Evolutionary conservation across 495 filamentous ascomycete genomes (phyloP), one percentile per base, ranked within the genome.

Genomic region (Hypoxylon intermedium): DNA sequence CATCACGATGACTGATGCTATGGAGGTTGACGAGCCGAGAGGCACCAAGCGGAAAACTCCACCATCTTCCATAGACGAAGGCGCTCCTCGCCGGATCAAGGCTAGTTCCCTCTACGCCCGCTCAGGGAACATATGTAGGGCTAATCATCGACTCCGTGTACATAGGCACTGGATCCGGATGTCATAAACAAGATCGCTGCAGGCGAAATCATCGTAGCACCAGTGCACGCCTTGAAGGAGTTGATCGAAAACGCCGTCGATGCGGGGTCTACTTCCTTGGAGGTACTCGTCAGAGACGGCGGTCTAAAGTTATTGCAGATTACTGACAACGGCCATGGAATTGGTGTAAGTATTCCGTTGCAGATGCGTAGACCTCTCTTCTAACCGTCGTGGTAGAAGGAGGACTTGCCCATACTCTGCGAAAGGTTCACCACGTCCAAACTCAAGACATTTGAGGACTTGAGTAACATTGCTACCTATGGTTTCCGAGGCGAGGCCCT

Each of bases 161-260:
- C 44, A 6, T 48, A 96, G 90, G 88, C 92, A 21, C 84, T 99
- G 13, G 89, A 97, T 70, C 88, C 90, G 68, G 92, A 97, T 79
- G 95, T 99, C 34, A 91, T 98, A 53, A 98, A 98, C 77, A 98
- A 97, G 76, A 99, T 99, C 65, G 95, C 95, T 6, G 95, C 95
- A n/a, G 95, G 95, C 12, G 95, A 99, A 71, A 99, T 98, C 58
- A 98, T 99, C 47, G 92, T 98, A 46, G 94, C 95, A 9, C 95
- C 95, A 18, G 92, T 98, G 55, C 91, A 99, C 71, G 95, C 95
- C 15, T 75, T 99, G 24, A 99, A 99, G 77, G 95, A 99, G 73
- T 78, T 99, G 41, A 96, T 98, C 9, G 95, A 99, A 68, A 99
- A 99, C 64, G 87, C 95, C 6, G 95, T 99, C 28, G 95, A 99